Percentiles rank a stretch among this genome's conserved stretches.
These are phyloP conservation scores for Lactarius pseudohatsudake DNA, from an alignment of 768 basidiomycete genomes.

Conservation along the genomic window DNA sequence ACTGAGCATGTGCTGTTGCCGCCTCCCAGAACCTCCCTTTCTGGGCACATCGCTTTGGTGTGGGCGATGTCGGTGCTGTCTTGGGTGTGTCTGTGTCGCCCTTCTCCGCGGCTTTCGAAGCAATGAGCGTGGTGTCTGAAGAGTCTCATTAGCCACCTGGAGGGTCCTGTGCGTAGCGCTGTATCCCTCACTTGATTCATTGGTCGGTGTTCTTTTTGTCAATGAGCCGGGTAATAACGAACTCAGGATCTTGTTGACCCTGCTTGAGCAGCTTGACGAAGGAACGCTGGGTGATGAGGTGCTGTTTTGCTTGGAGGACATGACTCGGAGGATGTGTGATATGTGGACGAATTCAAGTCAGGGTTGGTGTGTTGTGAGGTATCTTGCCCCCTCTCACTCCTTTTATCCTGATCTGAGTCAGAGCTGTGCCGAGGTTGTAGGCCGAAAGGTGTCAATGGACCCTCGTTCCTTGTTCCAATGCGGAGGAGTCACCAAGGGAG, in stretches of 20 bases:
- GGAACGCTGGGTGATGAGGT: neutral
- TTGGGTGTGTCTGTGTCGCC: neutral
- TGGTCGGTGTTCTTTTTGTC: neutral
- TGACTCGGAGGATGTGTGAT: neutral
- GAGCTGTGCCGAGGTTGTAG: neutral
- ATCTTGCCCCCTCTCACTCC: neutral
- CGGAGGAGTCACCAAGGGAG: neutral
- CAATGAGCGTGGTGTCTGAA: conserved; percentile 5
- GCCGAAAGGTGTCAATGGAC: too few species aligned
- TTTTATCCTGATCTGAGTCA: neutral
- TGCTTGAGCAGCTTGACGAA: neutral
- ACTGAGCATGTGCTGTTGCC: neutral
- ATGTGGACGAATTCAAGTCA: neutral
- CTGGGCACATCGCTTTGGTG: neutral
- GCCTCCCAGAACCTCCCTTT: neutral
- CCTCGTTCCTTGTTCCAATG: too few species aligned
- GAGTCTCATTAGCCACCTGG: neutral
- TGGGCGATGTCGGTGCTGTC: neutral
- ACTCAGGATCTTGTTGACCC: neutral
- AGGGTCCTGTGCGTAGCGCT: neutral
- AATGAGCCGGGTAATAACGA: neutral
- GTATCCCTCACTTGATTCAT: conserved; percentile 9
- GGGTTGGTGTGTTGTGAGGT: neutral
- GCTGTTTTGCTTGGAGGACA: neutral
- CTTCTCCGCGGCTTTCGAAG: neutral